A percentile compares a stretch with the other conserved stretches of the same genome.
Conservation (phyloP, 202 grass and related monocot genomes). For the Zizania palustris region DNA sequence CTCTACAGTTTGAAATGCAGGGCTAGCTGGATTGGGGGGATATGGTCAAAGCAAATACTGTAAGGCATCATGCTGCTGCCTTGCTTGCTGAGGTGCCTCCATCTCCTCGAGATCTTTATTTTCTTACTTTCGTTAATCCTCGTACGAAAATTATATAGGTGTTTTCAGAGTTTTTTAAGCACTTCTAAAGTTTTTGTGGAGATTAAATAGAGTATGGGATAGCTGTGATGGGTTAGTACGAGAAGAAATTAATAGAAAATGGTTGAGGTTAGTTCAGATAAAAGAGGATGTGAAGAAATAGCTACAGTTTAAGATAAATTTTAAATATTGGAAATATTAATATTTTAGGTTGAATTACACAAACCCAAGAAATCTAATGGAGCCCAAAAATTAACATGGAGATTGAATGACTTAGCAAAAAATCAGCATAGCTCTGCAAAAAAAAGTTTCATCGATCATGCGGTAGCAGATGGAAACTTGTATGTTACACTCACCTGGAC, state of each 20-base stretch:
- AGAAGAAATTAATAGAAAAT: too few relatives aligned
- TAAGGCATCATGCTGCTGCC: constrained; percentile 63
- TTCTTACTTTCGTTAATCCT: background rate
- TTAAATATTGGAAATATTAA: too few relatives aligned
- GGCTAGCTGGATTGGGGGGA: constrained; percentile 72
- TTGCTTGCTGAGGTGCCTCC: constrained; percentile 58
- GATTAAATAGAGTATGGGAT: too few relatives aligned
- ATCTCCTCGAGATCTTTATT: constrained; percentile 44
- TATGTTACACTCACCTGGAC: constrained; percentile 42
- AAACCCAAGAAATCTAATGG: background rate
- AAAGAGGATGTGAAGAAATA: too few relatives aligned
- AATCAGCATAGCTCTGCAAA: constrained; percentile 15
- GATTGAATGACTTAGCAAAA: constrained; percentile 48
- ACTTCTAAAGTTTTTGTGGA: too few relatives aligned
- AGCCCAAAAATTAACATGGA: constrained; percentile 20
- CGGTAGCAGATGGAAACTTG: background rate
- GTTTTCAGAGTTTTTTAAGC: too few relatives aligned
- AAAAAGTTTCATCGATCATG: constrained; percentile 28
- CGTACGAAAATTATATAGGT: background rate
- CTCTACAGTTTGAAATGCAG: constrained; percentile 64
- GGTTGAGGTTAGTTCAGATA: too few relatives aligned
- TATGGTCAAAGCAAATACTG: constrained; percentile 68
- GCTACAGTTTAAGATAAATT: too few relatives aligned
- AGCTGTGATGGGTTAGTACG: too few relatives aligned
- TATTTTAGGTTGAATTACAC: too few relatives aligned